Percentiles rank a stretch among this genome's conserved stretches.
Conservation (phyloP, 441 rosid genomes). For the Raphanus hybrid region DNA sequence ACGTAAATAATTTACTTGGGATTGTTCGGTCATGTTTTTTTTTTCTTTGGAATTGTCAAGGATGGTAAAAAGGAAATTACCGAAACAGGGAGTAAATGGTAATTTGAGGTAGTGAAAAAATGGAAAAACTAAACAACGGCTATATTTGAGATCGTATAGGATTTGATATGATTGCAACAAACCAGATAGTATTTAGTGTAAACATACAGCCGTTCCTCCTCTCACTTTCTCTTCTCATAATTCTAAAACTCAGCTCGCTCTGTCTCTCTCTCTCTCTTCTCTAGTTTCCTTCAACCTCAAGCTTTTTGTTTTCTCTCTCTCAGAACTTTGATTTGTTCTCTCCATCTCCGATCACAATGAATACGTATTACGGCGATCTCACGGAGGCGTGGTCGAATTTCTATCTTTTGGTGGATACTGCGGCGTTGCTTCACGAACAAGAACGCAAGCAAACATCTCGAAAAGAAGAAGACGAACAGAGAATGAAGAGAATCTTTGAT, state of each 20-base stretch:
- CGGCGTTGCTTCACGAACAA: background rate
- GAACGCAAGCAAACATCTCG: background rate
- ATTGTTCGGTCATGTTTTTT: background rate
- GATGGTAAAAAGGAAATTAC: background rate
- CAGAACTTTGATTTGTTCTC: too few relatives aligned
- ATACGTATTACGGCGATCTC: background rate
- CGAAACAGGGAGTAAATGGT: background rate
- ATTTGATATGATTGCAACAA: background rate
- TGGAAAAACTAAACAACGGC: background rate
- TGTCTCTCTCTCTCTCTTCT: background rate
- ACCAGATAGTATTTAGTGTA: background rate
- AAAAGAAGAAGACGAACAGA: background rate
- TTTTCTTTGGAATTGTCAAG: background rate
- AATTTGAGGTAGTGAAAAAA: background rate
- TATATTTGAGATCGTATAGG: background rate
- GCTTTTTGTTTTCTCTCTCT: background rate
- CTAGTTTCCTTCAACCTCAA: background rate
- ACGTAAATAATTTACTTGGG: background rate
- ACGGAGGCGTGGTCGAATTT: background rate
- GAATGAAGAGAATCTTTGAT: background rate
- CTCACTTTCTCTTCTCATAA: constrained; percentile 6
- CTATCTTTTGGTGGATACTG: background rate
- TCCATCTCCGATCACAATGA: background rate
- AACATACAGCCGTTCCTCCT: background rate
- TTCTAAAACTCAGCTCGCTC: background rate